Conservation (phyloP, 768 basidiomycete genomes). For the Leccinum aurantiacum region DNA sequence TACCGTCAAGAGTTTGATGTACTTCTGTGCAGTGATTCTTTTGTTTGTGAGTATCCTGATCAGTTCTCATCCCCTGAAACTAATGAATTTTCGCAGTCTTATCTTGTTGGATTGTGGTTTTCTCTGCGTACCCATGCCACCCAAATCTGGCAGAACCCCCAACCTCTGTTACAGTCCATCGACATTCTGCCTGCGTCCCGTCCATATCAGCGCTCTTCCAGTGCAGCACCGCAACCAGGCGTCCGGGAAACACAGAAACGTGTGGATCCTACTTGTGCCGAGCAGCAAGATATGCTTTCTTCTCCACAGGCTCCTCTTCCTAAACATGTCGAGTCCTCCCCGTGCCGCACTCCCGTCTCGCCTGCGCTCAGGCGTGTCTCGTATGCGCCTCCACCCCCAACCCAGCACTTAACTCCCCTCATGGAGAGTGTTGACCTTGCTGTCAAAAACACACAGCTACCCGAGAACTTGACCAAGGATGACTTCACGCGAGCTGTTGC, state of each 20-base stretch:
- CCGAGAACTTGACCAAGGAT: conserved; percentile 72
- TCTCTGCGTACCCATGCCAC: conserved; percentile 96
- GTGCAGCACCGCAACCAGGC: conserved; percentile 9
- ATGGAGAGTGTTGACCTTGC: conserved; percentile 78
- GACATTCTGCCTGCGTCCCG: conserved; percentile 58
- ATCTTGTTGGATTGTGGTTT: conserved; percentile 97
- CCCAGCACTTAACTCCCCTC: conserved; percentile 56
- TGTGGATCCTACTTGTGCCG: conserved; percentile 40
- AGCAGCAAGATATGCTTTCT: conserved; percentile 34
- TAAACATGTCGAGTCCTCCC: conserved; percentile 25
- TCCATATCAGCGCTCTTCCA: conserved; percentile 54
- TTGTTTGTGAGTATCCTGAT: conserved; percentile 65
- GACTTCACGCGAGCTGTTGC: conserved; percentile 94
- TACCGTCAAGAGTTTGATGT: conserved; percentile 94
- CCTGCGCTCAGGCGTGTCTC: conserved; percentile 55
- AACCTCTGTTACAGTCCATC: conserved; percentile 67
- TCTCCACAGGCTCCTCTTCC: conserved; percentile 40
- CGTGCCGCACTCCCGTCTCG: conserved; percentile 35
- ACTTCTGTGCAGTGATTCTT: conserved; percentile 88
- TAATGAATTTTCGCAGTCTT: conserved; percentile 59
- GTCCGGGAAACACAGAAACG: conserved; percentile 40
- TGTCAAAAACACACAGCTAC: conserved; percentile 58
- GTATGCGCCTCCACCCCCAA: conserved; percentile 44
- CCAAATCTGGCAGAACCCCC: conserved; percentile 99
- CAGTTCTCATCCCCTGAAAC: neutral